These are phyloP conservation scores for Sclerotiophoma versabilis DNA, from an alignment of 2,329 filamentous ascomycete genomes.

Conservation along the genomic window DNA sequence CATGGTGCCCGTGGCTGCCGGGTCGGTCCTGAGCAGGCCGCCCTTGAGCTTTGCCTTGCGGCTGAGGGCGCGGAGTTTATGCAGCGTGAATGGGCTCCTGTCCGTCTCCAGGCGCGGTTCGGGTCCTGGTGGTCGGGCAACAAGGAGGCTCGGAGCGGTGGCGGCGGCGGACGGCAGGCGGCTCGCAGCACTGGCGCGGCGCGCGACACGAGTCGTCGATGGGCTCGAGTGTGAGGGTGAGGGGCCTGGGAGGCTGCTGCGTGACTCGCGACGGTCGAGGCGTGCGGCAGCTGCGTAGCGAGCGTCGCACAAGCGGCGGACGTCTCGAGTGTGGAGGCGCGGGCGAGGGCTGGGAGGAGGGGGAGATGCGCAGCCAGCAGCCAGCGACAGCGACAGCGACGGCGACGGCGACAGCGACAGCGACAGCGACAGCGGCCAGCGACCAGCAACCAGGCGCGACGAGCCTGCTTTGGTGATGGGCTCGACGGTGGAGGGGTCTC, in stretches of 20 bases:
- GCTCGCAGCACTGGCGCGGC: conserved; percentile 24
- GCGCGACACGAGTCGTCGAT: conserved; percentile 14
- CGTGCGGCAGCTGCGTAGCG: background rate
- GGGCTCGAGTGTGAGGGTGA: conserved; percentile 5
- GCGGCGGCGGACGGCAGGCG: conserved; percentile 6
- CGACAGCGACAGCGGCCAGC: too few relatives aligned
- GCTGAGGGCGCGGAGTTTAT: conserved; percentile 50
- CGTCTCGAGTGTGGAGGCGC: background rate
- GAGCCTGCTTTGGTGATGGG: conserved; percentile 21
- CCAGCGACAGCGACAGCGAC: too few relatives aligned
- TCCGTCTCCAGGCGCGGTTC: conserved; percentile 5
- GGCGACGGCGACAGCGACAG: too few relatives aligned
- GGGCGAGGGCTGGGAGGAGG: background rate
- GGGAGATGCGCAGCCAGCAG: background rate
- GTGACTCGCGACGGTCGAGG: conserved; percentile 15
- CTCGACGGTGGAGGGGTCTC: conserved; percentile 18
- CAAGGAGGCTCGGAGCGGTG: conserved; percentile 29
- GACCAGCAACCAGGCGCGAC: too few relatives aligned
- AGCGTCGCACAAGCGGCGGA: background rate
- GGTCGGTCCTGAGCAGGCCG: conserved; percentile 33
- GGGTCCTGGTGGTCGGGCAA: conserved; percentile 22
- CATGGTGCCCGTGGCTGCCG: conserved; percentile 21
- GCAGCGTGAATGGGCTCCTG: conserved; percentile 43
- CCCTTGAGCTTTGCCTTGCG: conserved; percentile 49
- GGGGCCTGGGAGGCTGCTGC: background rate